Base-by-base conservation (phyloP, 2,329 filamentous ascomycete genomes). In the Aspergillus transmontanensis region DNA sequence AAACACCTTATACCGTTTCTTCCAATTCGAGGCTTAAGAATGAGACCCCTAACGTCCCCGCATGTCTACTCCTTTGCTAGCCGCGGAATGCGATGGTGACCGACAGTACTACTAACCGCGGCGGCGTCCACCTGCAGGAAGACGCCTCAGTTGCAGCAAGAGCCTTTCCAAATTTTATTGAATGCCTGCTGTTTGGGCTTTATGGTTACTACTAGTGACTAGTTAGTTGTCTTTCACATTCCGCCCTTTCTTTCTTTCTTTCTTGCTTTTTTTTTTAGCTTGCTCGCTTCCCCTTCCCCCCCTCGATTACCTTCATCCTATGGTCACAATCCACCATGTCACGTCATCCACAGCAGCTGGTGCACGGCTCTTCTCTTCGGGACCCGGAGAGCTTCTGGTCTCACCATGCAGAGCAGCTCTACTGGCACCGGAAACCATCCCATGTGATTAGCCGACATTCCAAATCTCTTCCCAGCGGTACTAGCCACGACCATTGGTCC, bases 391-490 rank as follows among this genome's bases (percentile, higher is more conserved):
- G 80, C 6, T 96, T 96, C 80, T 96, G 93, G 93, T 80, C 81
- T 26, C 82, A 84, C 60, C 91, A 95, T 73, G 93, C 93, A 6
- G 82, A 87, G 51, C 86, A 90, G 26, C 82, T 98, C 4, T 80
- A 90, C 76, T 97, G 94, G 94, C 90, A 96, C 78, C 90, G 87
- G 72, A 84, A 86, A 60, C 94, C 94, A 9, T 85, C 85, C 14
- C 81, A 84, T 0, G 85, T 87, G 0, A 84, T 96, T 26, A 80
- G 80, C 3, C 82, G 80, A 45, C 85, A 83, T 23, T 87, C 84
- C 55, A 94, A 91, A 78, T 86, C 82, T 9, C 81, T 95, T 4
- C 78, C 82, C 59, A 73, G 70, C 55, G 89, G 88, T 61, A 79
- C 83, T n/a, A 81, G 82, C 19, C 89, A 96, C 74, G 84, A 87